A percentile compares a stretch with the other conserved stretches of the same genome.
Conservation (phyloP, 2,329 filamentous ascomycete genomes). For the Curvularia lunata region DNA sequence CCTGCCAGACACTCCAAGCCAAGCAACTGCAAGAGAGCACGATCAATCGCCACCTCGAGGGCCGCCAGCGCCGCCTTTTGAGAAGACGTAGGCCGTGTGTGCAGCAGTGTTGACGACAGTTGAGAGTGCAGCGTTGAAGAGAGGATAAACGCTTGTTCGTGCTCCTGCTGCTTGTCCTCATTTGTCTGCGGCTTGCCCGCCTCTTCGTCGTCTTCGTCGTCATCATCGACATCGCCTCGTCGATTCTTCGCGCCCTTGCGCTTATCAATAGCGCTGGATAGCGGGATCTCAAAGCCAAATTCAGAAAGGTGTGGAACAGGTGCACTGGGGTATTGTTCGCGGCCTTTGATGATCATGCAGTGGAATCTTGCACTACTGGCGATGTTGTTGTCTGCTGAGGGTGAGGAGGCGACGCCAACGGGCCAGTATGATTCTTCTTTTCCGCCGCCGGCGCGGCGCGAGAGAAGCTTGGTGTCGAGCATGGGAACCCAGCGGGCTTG, state of each 20-base stretch:
- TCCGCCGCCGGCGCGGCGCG: constrained; percentile 80
- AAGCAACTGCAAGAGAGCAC: constrained; percentile 85
- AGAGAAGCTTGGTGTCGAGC: constrained; percentile 83
- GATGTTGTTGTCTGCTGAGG: constrained; percentile 67
- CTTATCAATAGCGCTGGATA: constrained; percentile 62
- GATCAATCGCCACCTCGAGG: constrained; percentile 85
- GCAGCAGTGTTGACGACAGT: constrained; percentile 73
- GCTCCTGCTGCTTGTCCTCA: constrained; percentile 61
- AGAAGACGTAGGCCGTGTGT: constrained; percentile 67
- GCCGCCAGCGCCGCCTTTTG: constrained; percentile 72
- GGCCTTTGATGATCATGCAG: constrained; percentile 98
- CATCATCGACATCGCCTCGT: constrained; percentile 45
- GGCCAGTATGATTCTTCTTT: constrained; percentile 95
- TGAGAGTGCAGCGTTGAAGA: constrained; percentile 74
- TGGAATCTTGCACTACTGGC: constrained; percentile 83
- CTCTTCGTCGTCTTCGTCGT: constrained; percentile 45
- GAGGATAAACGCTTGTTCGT: constrained; percentile 84
- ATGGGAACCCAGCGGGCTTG: constrained; percentile 91
- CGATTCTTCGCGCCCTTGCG: constrained; percentile 28
- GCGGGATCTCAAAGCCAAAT: constrained; percentile 88
- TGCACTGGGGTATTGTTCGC: constrained; percentile 82
- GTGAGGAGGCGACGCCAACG: constrained; percentile 83
- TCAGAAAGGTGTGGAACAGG: constrained; percentile 90
- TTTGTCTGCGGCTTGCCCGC: constrained; percentile 16
- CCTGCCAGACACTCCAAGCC: constrained; percentile 89